Base-by-base conservation (phyloP, 139 green algal species). In the Micractinium conductrix region DNA sequence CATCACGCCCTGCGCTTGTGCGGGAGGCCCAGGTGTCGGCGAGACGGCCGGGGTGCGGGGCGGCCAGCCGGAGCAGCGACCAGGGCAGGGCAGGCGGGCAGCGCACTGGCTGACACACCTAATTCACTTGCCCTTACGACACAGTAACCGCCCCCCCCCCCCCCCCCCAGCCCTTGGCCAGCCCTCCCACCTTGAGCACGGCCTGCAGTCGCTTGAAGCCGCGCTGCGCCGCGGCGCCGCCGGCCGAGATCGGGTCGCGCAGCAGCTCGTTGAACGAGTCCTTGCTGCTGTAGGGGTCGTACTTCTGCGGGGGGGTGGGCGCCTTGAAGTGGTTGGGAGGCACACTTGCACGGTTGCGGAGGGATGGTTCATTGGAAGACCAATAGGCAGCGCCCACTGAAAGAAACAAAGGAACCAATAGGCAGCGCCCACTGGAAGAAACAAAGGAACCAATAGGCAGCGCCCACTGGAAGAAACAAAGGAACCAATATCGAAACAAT, bases 151-250 rank as follows among this genome's bases (percentile, higher is more conserved):
- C 12, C 26, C n/a, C n/a, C n/a, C n/a, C n/a, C n/a, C n/a, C n/a
- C n/a, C n/a, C n/a, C n/a, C n/a, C n/a, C n/a, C n/a, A n/a, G n/a
- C n/a, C n/a, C n/a, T n/a, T n/a, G n/a, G n/a, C n/a, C n/a, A n/a
- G 40, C 63, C 8, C 76, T 67, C 75, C 14, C 37, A 83, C 81
- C 87, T 93, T 87, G 50, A 91, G 83, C 30, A 79, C 72, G 6
- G 86, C 83, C 70, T 93, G 87, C 42, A 96, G 89, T 33, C 87
- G 87, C 58, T 89, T 80, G 85, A 89, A 91, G 12, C 91, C 93
- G 5, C 81, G 80, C 48, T 70, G 68, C 1, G 81, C 87, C 53
- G 85, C 75, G 14, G 81, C 65, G 30, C 86, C 35, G 22, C 78
- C 43, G 19, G 43, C 44, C 1, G 42, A n/a, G 28, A 88, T 69